A percentile compares a stretch with the other conserved stretches of the same genome.
These are phyloP conservation scores for Crithidia thermophila DNA, from an alignment of 208 protist species.

Conservation along the genomic window DNA sequence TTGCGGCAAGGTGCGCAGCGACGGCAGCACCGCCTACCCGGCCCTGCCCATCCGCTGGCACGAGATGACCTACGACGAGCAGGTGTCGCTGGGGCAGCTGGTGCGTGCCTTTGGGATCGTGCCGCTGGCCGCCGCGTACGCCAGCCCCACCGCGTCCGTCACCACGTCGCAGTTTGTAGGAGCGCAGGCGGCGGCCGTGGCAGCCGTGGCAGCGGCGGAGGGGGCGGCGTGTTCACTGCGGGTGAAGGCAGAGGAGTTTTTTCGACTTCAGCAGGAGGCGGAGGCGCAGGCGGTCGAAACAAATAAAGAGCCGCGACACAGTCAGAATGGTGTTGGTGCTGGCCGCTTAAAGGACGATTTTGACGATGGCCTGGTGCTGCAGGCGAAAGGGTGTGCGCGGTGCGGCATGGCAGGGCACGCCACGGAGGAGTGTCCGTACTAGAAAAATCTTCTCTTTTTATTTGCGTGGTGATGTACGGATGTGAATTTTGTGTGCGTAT, in stretches of 20 bases:
- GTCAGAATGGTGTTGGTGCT: slow-evolving; percentile 3
- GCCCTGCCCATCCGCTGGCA: slow-evolving; percentile 69
- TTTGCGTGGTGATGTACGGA: too few relatives aligned
- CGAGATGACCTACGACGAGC: slow-evolving; percentile 74
- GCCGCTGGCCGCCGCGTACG: slow-evolving; percentile 19
- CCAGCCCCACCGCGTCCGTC: slow-evolving; percentile 15
- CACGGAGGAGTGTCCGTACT: slow-evolving; percentile 49
- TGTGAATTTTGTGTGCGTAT: too few relatives aligned
- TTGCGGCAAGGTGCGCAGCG: slow-evolving; percentile 17
- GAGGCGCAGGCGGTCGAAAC: slow-evolving; percentile 1
- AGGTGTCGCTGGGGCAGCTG: slow-evolving; percentile 57
- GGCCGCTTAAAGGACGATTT: slow-evolving; percentile 1
- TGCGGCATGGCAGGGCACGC: slow-evolving; percentile 68
- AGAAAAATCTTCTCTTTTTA: too few relatives aligned
- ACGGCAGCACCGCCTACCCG: slow-evolving; percentile 9
- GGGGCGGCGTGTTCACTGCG: slow-evolving; percentile 24
- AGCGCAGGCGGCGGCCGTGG: slow-evolving; percentile 12
- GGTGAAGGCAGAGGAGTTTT: slow-evolving; percentile 38
- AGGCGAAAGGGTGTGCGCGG: slow-evolving; percentile 42
- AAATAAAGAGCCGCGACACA: background rate
- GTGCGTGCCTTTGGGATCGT: slow-evolving; percentile 68
- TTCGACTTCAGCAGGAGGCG: background rate
- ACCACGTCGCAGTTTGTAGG: slow-evolving; percentile 24
- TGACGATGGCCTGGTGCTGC: background rate
- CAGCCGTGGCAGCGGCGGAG: slow-evolving; percentile 2